Base-by-base conservation (phyloP, 768 basidiomycete genomes). In the Leccinum disarticulatum region DNA sequence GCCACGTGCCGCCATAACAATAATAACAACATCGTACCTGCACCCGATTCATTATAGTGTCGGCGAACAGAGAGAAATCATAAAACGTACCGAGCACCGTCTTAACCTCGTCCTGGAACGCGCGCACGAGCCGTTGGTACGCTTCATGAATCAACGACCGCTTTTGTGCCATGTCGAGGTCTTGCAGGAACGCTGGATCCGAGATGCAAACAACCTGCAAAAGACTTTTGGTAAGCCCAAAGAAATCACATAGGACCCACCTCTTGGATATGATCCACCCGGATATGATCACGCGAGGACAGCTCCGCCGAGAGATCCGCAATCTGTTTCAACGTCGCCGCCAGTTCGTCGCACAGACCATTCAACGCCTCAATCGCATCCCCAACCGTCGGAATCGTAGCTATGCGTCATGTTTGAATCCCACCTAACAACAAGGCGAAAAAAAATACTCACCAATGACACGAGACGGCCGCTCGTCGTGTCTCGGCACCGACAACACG, bases 1-100 rank as follows among this genome's bases (percentile, higher is more conserved):
- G 83, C 79, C 31, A 92, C 68, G 66, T 95, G 94, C 15, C 91
- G 81, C 88, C 90, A 93, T 14, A 93, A 76, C 19, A 95, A 79
- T 15, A 95, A 78, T 84, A 93, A 88, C 72, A 95, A 93, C 54
- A 85, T 74, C 15, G 87, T 83, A 57, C 82, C 90, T 90, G 28
- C 8, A 9, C 14, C 49, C 49, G 25, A 25, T 25, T 25, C 25
- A 22, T 3, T 25, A 25, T 25, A 25, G 25, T 3, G 25, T 25
- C 3, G 2, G 28, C 17, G 38, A 17, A 15, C 2, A 25, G 4
- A 49, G 13, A 14, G 25, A 27, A 14, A 14, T 3, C 46, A 4
- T 25, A 8, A n/a, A 14, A 49, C 48, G 5, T 46, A 88, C 88
- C 79, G 3, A 92, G 77, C 15, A 86, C 72, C 27, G 80, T 78